Conservation (phyloP, 352 stramenopile genomes). For the Globisporangium spinosum region DNA sequence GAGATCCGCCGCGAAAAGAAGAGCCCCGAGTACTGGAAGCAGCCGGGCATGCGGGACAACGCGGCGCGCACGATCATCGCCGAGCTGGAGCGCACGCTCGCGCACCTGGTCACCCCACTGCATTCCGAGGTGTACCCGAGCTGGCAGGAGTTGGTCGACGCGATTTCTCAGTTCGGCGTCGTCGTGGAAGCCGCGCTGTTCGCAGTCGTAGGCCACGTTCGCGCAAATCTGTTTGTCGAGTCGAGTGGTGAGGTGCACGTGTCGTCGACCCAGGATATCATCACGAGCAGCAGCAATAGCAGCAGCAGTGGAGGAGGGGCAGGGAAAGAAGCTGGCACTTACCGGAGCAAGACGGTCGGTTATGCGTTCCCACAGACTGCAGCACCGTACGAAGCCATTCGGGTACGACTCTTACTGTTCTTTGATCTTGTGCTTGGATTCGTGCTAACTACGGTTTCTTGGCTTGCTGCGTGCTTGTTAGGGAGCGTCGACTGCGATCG, state of each 20-base stretch:
- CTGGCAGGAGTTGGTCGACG: constrained; percentile 53
- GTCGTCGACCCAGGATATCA: constrained; percentile 63
- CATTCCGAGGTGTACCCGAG: constrained; percentile 54
- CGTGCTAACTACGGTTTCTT: background rate
- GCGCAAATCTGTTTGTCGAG: constrained; percentile 77
- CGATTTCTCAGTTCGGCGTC: constrained; percentile 65
- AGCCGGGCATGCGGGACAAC: constrained; percentile 60
- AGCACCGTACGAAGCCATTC: constrained; percentile 71
- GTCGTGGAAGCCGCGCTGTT: constrained; percentile 75
- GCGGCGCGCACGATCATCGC: constrained; percentile 47
- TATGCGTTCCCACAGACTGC: constrained; percentile 77
- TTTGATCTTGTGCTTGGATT: background rate
- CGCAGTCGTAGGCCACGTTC: constrained; percentile 40
- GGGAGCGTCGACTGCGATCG: constrained; percentile 52
- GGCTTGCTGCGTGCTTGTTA: constrained; percentile 2
- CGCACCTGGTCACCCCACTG: constrained; percentile 18
- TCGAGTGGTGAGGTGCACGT: constrained; percentile 64
- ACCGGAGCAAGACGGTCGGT: constrained; percentile 40
- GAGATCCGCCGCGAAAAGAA: constrained; percentile 61
- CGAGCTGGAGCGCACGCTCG: constrained; percentile 54
- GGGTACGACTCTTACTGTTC: constrained; percentile 19
- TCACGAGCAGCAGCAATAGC: constrained; percentile 25
- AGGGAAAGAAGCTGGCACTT: constrained; percentile 15
- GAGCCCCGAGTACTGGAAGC: constrained; percentile 64
- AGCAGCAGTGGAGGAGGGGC: background rate